phyloP scores from a whole-genome alignment of 2,329 filamentous ascomycete genomes.

The Trichoderma koningiopsis region DNA sequence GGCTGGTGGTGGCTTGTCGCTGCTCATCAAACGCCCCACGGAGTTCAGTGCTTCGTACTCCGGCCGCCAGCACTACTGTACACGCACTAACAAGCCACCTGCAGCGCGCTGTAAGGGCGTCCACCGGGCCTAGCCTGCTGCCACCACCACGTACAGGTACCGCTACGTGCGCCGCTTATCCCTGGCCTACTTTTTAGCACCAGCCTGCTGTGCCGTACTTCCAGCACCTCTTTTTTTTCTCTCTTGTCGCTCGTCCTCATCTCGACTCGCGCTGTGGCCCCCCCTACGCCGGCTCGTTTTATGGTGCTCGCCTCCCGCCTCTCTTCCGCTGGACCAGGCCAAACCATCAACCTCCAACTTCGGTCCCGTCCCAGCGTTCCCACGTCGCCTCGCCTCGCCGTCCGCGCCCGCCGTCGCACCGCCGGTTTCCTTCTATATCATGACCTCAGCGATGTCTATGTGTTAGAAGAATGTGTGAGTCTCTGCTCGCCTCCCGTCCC shows the following conservation, averaged over 20 bases:
- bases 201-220: not conserved
- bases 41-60: not conserved
- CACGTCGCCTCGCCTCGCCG: not conserved
- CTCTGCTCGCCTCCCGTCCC: slow-evolving; percentile 16
- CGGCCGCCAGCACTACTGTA: not conserved
- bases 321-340: not conserved
- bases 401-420: slow-evolving; percentile 32
- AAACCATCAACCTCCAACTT: slow-evolving; percentile 3
- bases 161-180: slow-evolving; percentile 10
- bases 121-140: not conserved
- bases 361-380: not conserved
- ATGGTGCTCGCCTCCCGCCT: not conserved
- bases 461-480: slow-evolving; percentile 49
- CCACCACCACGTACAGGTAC: not conserved
- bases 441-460: slow-evolving; percentile 41
- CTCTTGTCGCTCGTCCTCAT: not conserved
- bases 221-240: not conserved
- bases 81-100: not conserved
- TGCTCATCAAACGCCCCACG: not conserved
- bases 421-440: slow-evolving; percentile 39
- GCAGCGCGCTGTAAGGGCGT: not conserved
- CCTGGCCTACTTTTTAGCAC: slow-evolving; percentile 14
- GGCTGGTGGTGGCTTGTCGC: not conserved
- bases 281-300: slow-evolving; percentile 18
- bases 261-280: slow-evolving; percentile 13